Percentiles rank a stretch among this genome's conserved stretches.
phyloP scores from a whole-genome alignment of 2,329 filamentous ascomycete species.

The Epichloe coenophiala region DNA sequence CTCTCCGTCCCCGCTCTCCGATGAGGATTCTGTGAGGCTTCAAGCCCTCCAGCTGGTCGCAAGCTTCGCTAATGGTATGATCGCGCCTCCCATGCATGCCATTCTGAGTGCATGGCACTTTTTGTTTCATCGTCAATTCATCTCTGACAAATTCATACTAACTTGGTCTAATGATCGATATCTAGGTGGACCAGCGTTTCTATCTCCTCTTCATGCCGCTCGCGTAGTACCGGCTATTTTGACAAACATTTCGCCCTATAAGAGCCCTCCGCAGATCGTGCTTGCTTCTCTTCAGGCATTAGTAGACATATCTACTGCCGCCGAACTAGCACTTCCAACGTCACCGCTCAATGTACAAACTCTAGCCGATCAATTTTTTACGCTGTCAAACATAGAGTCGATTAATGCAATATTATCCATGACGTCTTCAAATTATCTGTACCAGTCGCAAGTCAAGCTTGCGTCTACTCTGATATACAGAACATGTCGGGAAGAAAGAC shows the following conservation, averaged over 20 bases:
- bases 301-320: slow-evolving; percentile 55
- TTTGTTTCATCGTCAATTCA: not conserved
- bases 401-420: slow-evolving; percentile 54
- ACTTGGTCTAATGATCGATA: slow-evolving; percentile 23
- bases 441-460: slow-evolving; percentile 49
- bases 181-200: slow-evolving; percentile 65
- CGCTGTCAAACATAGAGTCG: slow-evolving; percentile 43
- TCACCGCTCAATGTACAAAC: slow-evolving; percentile 32
- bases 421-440: slow-evolving; percentile 33
- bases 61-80: slow-evolving; percentile 69
- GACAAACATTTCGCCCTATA: slow-evolving; percentile 50
- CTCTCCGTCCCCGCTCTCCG: slow-evolving; percentile 29
- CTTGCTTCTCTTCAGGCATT: slow-evolving; percentile 63
- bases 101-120: not conserved
- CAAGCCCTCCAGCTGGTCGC: slow-evolving; percentile 77
- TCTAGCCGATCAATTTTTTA: slow-evolving; percentile 60
- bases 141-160: not conserved
- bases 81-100: not conserved
- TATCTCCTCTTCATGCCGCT: slow-evolving; percentile 58
- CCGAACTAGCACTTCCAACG: slow-evolving; percentile 38
- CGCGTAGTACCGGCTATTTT: slow-evolving; percentile 57
- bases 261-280: slow-evolving; percentile 52
- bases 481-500: slow-evolving; percentile 53
- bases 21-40: slow-evolving; percentile 55
- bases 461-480: slow-evolving; percentile 41